These are phyloP conservation scores for Rhodotorula babjevae DNA, from an alignment of 768 basidiomycete genomes.

Conservation along the genomic window DNA sequence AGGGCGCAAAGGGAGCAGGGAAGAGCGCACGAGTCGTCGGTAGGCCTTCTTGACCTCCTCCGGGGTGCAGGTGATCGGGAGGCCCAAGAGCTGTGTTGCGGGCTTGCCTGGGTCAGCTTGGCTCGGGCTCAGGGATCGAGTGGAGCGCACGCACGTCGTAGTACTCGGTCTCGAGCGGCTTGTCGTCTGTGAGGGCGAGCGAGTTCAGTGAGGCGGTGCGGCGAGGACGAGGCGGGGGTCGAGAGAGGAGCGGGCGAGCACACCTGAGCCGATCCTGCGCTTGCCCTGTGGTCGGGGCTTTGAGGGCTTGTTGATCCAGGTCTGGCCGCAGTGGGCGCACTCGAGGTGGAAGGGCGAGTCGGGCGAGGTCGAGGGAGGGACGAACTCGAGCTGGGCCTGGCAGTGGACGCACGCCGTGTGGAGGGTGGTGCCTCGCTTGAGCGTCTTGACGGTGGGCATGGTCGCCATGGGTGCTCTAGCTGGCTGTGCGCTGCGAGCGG, in stretches of 20 bases:
- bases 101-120: background rate
- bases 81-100: constrained; percentile 53
- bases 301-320: constrained; percentile 51
- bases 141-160: constrained; percentile 58
- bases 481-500: too few species aligned
- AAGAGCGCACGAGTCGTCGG: constrained; percentile 48
- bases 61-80: constrained; percentile 66
- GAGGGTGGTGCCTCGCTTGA: background rate
- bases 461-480: background rate
- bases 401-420: constrained; percentile 36
- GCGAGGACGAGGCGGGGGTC: background rate
- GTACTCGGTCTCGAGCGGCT: constrained; percentile 82
- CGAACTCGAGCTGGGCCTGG: constrained; percentile 39
- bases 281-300: constrained; percentile 27
- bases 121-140: too few species aligned
- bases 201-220: background rate
- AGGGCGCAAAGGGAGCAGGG: constrained; percentile 42
- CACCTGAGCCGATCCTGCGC: constrained; percentile 23
- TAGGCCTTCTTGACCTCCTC: constrained; percentile 91
- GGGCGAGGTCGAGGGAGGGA: constrained; percentile 51
- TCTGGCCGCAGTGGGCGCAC: constrained; percentile 61
- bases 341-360: constrained; percentile 62
- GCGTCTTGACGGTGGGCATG: constrained; percentile 9
- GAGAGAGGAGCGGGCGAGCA: constrained; percentile 6
- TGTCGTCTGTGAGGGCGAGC: constrained; percentile 57